A percentile compares a stretch with the other conserved stretches of the same genome.
Conservation (phyloP, 2,329 filamentous ascomycete species). For the Phialemonium atrogriseum region DNA sequence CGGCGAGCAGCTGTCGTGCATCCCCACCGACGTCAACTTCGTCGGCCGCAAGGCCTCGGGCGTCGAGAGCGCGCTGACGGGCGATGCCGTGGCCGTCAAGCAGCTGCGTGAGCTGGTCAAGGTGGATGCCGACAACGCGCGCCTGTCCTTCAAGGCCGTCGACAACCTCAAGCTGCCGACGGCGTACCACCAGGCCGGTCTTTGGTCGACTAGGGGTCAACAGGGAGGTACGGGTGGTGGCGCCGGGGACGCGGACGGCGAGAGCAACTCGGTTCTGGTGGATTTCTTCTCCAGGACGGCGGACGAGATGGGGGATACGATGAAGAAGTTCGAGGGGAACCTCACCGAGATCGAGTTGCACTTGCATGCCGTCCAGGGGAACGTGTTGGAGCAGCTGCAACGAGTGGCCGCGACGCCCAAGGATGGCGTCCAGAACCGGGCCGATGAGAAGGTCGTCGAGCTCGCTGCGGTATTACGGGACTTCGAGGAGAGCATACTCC, state of each 20-base stretch:
- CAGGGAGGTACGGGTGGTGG: slow-evolving; percentile 30
- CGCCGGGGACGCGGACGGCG: slow-evolving; percentile 33
- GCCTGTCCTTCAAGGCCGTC: slow-evolving; percentile 34
- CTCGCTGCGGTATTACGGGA: slow-evolving; percentile 53
- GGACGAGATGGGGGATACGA: slow-evolving; percentile 51
- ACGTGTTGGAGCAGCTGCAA: slow-evolving; percentile 51
- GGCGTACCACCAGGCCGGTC: slow-evolving; percentile 39
- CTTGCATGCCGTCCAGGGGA: slow-evolving; percentile 53
- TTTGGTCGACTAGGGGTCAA: slow-evolving; percentile 33
- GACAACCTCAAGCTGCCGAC: slow-evolving; percentile 38
- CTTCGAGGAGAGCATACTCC: slow-evolving; percentile 56
- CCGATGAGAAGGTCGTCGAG: slow-evolving; percentile 39
- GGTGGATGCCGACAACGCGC: slow-evolving; percentile 31
- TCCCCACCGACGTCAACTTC: slow-evolving; percentile 35
- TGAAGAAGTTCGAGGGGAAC: slow-evolving; percentile 48
- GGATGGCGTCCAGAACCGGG: slow-evolving; percentile 23
- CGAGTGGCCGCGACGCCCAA: slow-evolving; percentile 27
- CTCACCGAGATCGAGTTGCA: slow-evolving; percentile 58
- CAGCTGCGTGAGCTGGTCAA: slow-evolving; percentile 31
- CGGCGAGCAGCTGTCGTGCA: slow-evolving; percentile 26
- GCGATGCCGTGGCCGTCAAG: slow-evolving; percentile 33
- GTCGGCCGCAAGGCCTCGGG: slow-evolving; percentile 35
- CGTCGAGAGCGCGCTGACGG: slow-evolving; percentile 29
- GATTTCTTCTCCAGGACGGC: slow-evolving; percentile 55
- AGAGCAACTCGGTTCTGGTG: slow-evolving; percentile 51